Evolutionary conservation across 2,329 filamentous ascomycete species (phyloP).

Genomic region (Fusarium bactridioides): DNA sequence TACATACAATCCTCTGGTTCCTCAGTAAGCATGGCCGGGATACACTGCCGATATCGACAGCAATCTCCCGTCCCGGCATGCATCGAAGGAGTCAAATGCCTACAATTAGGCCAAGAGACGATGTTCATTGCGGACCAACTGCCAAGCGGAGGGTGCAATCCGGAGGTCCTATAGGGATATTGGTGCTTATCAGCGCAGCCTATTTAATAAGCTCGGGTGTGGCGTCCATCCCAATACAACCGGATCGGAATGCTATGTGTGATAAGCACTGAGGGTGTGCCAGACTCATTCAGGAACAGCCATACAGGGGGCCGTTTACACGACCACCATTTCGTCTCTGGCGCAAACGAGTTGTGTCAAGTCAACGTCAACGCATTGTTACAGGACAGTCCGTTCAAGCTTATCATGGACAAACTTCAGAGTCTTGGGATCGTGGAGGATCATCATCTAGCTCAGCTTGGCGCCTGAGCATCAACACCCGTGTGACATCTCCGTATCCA

Average conservation of each 20-base stretch:
- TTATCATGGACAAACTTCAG: background rate
- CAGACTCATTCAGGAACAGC: constrained; percentile 22
- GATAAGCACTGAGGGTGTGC: constrained; percentile 32
- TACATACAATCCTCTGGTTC: background rate
- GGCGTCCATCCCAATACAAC: constrained; percentile 25
- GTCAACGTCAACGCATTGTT: background rate
- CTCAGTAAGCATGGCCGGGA: background rate
- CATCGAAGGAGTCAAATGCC: background rate
- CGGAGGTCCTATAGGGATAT: constrained; percentile 29
- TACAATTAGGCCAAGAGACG: constrained; percentile 23
- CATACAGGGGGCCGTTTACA: constrained; percentile 7
- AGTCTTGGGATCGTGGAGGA: background rate
- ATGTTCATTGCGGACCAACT: constrained; percentile 20
- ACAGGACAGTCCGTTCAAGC: background rate
- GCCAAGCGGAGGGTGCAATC: constrained; percentile 29
- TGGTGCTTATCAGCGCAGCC: constrained; percentile 39
- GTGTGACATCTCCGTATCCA: background rate
- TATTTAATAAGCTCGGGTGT: constrained; percentile 32
- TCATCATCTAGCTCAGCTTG: constrained; percentile 23
- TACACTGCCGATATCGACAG: background rate
- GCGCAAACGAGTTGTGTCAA: background rate
- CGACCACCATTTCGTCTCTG: constrained; percentile 1
- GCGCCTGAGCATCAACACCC: constrained; percentile 2
- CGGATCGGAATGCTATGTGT: constrained; percentile 23
- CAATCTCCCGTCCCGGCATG: background rate